These are phyloP conservation scores for Teratosphaeria epicoccoides DNA, from an alignment of 2,329 filamentous ascomycete species.

Conservation along the genomic window DNA sequence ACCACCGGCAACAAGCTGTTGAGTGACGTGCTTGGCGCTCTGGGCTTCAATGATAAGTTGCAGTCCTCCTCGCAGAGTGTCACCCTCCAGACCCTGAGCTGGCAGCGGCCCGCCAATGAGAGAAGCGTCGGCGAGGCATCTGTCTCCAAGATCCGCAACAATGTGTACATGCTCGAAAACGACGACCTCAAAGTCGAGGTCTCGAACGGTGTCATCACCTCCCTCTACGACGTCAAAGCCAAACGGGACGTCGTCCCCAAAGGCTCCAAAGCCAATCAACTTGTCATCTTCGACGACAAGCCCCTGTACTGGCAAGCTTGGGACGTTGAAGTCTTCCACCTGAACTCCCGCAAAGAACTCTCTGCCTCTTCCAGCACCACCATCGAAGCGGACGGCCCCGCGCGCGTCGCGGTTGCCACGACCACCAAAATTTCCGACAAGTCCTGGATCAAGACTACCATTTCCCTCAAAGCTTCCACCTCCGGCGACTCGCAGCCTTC, in stretches of 20 bases:
- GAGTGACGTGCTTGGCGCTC: constrained; percentile 54
- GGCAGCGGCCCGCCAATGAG: constrained; percentile 49
- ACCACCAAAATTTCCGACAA: constrained; percentile 78
- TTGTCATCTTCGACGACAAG: constrained; percentile 94
- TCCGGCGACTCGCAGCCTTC: constrained; percentile 39
- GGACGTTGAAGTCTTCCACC: constrained; percentile 95
- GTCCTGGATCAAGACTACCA: constrained; percentile 76
- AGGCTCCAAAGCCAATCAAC: constrained; percentile 70
- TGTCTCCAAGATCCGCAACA: constrained; percentile 8
- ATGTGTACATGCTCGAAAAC: constrained; percentile 68
- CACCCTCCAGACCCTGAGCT: constrained; percentile 77
- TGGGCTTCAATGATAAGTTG: constrained; percentile 48
- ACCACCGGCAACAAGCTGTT: constrained; percentile 62
- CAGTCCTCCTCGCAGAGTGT: constrained; percentile 36
- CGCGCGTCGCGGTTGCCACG: constrained; percentile 72
- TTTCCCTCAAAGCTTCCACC: constrained; percentile 63
- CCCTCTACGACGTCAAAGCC: constrained; percentile 63
- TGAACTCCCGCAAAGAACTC: constrained; percentile 74
- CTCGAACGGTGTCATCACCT: constrained; percentile 66
- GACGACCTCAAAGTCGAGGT: constrained; percentile 64
- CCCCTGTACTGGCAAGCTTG: constrained; percentile 95
- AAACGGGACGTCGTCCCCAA: constrained; percentile 68
- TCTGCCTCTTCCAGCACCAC: constrained; percentile 51
- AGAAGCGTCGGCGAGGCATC: not conserved
- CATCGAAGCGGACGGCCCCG: constrained; percentile 59